Conservation (phyloP, 1,284 basidiomycete genomes). For the Ustilago shanxiensis region DNA sequence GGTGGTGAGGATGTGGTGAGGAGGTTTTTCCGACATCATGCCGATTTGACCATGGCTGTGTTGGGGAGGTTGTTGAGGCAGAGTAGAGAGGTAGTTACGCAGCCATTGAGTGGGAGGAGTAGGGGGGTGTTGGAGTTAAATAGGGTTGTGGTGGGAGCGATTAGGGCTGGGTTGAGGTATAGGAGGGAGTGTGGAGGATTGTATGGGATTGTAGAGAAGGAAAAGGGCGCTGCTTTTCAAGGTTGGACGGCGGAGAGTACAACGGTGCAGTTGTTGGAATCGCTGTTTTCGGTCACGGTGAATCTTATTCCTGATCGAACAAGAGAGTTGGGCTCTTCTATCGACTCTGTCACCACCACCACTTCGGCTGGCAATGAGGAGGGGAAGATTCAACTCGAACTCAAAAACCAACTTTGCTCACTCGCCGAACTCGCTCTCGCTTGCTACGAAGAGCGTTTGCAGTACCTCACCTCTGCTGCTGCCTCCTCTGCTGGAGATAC, state of each 20-base stretch:
- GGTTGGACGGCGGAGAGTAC: constrained; percentile 84
- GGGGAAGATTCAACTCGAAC: constrained; percentile 62
- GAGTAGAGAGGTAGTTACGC: constrained; percentile 19
- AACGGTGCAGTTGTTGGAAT: constrained; percentile 79
- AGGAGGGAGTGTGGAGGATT: constrained; percentile 79
- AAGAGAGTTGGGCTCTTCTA: constrained; percentile 72
- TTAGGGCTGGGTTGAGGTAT: constrained; percentile 80
- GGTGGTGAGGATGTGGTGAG: constrained; percentile 80
- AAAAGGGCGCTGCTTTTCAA: constrained; percentile 74
- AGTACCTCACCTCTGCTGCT: constrained; percentile 63
- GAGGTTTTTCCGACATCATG: constrained; percentile 83
- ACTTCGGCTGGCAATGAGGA: constrained; percentile 57
- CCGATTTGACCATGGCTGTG: constrained; percentile 68
- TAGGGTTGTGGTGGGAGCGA: constrained; percentile 78
- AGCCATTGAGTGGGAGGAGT: constrained; percentile 26
- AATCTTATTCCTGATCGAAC: constrained; percentile 72
- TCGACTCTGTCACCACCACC: constrained; percentile 68
- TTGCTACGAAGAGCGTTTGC: constrained; percentile 70
- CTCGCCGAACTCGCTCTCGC: constrained; percentile 73
- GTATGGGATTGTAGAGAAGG: constrained; percentile 78
- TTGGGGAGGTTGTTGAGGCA: constrained; percentile 44
- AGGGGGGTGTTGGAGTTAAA: constrained; percentile 75
- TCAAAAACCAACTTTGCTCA: constrained; percentile 78
- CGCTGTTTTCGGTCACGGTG: constrained; percentile 80
- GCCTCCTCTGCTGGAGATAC: constrained; percentile 1